Base-by-base conservation (phyloP, 495 filamentous ascomycete genomes). In the Neurospora sublineolata region DNA sequence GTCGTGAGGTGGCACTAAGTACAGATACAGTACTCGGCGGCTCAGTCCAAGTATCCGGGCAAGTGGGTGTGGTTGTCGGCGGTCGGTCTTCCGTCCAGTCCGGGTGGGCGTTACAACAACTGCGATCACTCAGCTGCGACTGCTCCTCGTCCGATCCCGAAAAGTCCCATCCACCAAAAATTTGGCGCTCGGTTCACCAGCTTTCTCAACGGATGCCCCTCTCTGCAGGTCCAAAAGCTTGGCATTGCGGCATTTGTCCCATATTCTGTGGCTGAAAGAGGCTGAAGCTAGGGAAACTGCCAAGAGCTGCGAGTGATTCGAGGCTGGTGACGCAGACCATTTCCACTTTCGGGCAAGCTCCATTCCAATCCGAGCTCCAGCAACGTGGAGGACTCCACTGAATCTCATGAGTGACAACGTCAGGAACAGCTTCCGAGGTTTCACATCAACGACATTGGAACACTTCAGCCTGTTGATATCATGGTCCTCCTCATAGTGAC, bases 401-500 rank as follows among this genome's bases (percentile, higher is more conserved):
- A 1, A 60, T 9, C 52, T 33, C 52, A 60, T 60, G 52, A 60
- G 52, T 60, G 52, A 60, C 52, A 60, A 33, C 52, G 33, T 16
- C 52, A 60, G 52, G 27, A 60, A 60, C 5, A 64, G 27, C 27
- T 64, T 33, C 14, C 52, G 52, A 14, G 10, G 44, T 7, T 52
- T 20, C 44, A 46, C 20, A 52, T 52, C 52, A 60, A 14, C 12
- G 27, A 33, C 14, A 60, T 33, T 27, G 16, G 12, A 58, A 30
- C 46, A 58, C 14, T 23, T 46, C 44, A 12, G 7, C 41, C 41
- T 8, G 18, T n/a, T n/a, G 18, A 8, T n/a, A 27, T 60, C 9
- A 97, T 97, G 94, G 93, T 96, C 33, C 84, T 89, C 60, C 89
- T 97, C 58, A 88, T 87, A 42, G 90, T 92, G 78, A 97, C 93